Evolutionary conservation across 1,139 yeast species (phyloP).

Genomic region (Dujonia santamariae): DNA sequence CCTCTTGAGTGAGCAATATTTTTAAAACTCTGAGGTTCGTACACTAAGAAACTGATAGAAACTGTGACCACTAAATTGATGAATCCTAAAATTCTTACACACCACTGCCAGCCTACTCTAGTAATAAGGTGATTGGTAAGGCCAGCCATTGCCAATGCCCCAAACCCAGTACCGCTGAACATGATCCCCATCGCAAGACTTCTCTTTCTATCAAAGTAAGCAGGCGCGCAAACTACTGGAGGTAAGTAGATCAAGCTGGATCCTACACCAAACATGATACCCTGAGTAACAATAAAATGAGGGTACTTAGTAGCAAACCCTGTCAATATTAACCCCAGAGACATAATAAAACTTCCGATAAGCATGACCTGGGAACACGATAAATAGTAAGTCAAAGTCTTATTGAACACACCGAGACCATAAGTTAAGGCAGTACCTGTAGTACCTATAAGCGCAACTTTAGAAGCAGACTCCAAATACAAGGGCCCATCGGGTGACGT

Average conservation of each 20-base stretch:
- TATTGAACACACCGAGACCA: slow-evolving; percentile 23
- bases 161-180: slow-evolving; percentile 42
- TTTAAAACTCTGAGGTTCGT: slow-evolving; percentile 8
- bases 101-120: slow-evolving; percentile 36
- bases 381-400: slow-evolving; percentile 16
- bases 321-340: slow-evolving; percentile 25
- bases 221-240: slow-evolving; percentile 41
- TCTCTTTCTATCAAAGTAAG: slow-evolving; percentile 31
- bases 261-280: slow-evolving; percentile 36
- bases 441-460: slow-evolving; percentile 30
- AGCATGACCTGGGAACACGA: slow-evolving; percentile 22
- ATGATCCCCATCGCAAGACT: slow-evolving; percentile 42
- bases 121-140: slow-evolving; percentile 26
- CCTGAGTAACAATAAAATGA: slow-evolving; percentile 36
- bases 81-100: slow-evolving; percentile 33
- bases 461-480: slow-evolving; percentile 16
- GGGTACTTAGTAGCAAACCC: slow-evolving; percentile 20
- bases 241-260: slow-evolving; percentile 35
- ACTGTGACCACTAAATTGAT: slow-evolving; percentile 17
- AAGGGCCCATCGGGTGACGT: slow-evolving; percentile 26
- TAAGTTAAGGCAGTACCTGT: slow-evolving; percentile 26
- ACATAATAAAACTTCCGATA: slow-evolving; percentile 22
- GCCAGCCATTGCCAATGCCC: slow-evolving; percentile 38
- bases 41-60: slow-evolving; percentile 19
- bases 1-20: slow-evolving; percentile 1